These are phyloP conservation scores for Chaetomium sp. DNA, from an alignment of 2,329 filamentous ascomycete genomes.

Conservation along the genomic window DNA sequence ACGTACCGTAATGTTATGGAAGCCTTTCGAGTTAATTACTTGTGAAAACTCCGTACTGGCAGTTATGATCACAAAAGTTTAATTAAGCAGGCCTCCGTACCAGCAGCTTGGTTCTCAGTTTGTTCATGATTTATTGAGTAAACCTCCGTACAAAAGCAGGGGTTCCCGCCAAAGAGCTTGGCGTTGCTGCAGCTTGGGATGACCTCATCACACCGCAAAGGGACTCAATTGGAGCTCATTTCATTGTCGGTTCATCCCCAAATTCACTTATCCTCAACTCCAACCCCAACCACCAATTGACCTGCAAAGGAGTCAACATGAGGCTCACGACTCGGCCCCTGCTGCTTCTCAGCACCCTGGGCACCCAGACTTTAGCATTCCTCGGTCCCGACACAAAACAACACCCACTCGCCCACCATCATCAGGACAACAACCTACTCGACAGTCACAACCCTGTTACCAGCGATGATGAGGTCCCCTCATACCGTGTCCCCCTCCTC, in stretches of 20 bases:
- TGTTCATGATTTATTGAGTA: too few species aligned
- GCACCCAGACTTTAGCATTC: slow-evolving; percentile 8
- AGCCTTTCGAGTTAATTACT: too few species aligned
- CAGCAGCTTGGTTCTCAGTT: too few species aligned
- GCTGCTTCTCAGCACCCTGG: slow-evolving; percentile 25
- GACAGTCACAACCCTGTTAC: neutral
- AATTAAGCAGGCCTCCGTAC: too few species aligned
- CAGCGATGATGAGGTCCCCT: slow-evolving; percentile 31
- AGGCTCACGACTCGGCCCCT: slow-evolving; percentile 17
- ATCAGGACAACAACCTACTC: neutral
- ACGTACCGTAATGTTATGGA: too few species aligned
- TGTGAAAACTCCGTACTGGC: too few species aligned
- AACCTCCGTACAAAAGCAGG: too few species aligned
- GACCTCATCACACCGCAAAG: neutral
- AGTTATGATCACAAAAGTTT: too few species aligned
- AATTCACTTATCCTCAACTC: neutral
- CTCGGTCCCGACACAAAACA: slow-evolving; percentile 3
- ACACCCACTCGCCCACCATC: slow-evolving; percentile 1
- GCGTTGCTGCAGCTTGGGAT: neutral
- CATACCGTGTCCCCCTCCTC: slow-evolving; percentile 59
- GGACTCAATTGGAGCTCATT: neutral
- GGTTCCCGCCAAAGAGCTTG: neutral
- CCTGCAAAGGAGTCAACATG: slow-evolving; percentile 22
- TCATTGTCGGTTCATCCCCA: slow-evolving; percentile 20
- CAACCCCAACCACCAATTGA: neutral